Percentiles rank a stretch among this genome's conserved stretches.
Evolutionary conservation across 306 rosid species (phyloP).

Genomic region (Quillaja saponaria): DNA sequence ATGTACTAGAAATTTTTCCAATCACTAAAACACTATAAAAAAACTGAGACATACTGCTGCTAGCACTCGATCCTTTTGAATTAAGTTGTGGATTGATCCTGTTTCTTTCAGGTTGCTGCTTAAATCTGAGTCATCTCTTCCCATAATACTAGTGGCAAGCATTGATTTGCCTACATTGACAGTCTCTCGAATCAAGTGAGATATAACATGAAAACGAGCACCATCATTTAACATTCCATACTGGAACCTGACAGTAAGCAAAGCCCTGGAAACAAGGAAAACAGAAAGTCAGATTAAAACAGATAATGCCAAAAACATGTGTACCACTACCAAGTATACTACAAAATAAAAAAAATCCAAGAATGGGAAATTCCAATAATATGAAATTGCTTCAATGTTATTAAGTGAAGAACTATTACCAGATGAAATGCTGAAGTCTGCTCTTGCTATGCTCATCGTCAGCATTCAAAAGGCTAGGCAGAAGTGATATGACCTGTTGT

Average conservation of each 20-base stretch:
- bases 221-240: conserved; percentile 79
- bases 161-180: conserved; percentile 78
- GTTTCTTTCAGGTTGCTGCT: conserved; percentile 56
- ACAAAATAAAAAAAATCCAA: conserved; percentile 6
- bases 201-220: conserved; percentile 88
- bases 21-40: too few relatives aligned
- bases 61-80: conserved; percentile 89
- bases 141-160: conserved; percentile 78
- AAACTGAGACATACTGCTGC: conserved; percentile 70
- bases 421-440: conserved; percentile 87
- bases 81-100: conserved; percentile 73
- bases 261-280: conserved; percentile 63
- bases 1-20: too few relatives aligned
- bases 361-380: conserved; percentile 9
- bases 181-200: conserved; percentile 88
- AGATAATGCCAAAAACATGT: conserved; percentile 1
- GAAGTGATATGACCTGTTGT: conserved; percentile 74
- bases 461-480: conserved; percentile 79
- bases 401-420: conserved; percentile 52
- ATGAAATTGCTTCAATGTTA: conserved; percentile 18
- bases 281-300: conserved; percentile 34
- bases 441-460: conserved; percentile 97
- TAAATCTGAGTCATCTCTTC: conserved; percentile 67
- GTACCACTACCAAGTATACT: not conserved
- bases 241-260: conserved; percentile 89